These are phyloP conservation scores for Aristolochia californica DNA, from an alignment of 164 flowering plant genomes.

Conservation along the genomic window DNA sequence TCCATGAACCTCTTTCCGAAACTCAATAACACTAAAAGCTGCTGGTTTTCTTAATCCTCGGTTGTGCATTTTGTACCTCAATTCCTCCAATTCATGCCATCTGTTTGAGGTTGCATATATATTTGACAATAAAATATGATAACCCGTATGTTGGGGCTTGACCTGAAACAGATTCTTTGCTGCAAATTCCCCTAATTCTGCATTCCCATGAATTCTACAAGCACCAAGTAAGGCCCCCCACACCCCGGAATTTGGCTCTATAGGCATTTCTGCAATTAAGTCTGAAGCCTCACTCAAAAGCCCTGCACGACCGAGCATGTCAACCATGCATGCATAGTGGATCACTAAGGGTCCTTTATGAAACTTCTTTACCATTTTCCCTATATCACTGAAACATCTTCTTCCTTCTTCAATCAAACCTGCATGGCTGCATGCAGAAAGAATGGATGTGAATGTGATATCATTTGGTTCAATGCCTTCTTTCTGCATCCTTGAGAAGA, in stretches of 20 bases:
- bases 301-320: constrained; percentile 13
- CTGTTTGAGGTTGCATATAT: constrained; percentile 11
- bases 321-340: constrained; percentile 15
- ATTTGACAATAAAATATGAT: constrained; percentile 8
- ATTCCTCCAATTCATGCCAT: constrained; percentile 13
- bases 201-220: constrained; percentile 9
- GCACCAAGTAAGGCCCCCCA: constrained; percentile 15
- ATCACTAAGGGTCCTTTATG: constrained; percentile 4
- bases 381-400: constrained; percentile 2
- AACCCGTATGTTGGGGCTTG: constrained; percentile 5
- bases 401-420: constrained; percentile 9
- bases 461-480: constrained; percentile 8
- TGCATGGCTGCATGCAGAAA: constrained; percentile 13
- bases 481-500: constrained; percentile 5
- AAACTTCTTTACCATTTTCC: background rate
- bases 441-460: constrained; percentile 9
- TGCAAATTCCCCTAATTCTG: constrained; percentile 4
- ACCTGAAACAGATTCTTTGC: constrained; percentile 6
- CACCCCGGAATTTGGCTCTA: constrained; percentile 8
- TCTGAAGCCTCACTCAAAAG: constrained; percentile 8
- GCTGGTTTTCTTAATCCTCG: constrained; percentile 5
- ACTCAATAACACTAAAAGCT: constrained; percentile 7
- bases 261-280: constrained; percentile 7
- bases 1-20: constrained; percentile 4
- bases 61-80: constrained; percentile 7